Percentiles rank a stretch among this genome's conserved stretches.
Conservation (phyloP, 83 land plant species). For the Picea abies region DNA sequence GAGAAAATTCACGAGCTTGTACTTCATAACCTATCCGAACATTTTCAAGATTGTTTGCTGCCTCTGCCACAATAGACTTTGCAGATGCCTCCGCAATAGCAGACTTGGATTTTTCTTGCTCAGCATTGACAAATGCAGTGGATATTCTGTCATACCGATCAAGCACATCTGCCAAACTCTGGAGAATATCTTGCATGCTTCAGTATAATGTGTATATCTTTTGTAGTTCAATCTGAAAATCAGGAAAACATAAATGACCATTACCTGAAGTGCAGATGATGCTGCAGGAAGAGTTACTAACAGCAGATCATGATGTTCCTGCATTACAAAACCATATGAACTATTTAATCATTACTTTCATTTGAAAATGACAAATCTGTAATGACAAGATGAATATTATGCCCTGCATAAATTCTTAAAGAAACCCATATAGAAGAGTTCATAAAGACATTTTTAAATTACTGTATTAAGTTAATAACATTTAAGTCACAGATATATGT, state of each 20-base stretch:
- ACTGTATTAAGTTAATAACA: neutral
- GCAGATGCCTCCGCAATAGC: constrained; percentile 71
- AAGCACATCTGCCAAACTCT: constrained; percentile 62
- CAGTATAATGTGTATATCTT: neutral
- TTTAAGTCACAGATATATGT: neutral
- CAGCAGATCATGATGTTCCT: constrained; percentile 98
- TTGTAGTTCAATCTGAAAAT: neutral
- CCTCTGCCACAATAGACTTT: constrained; percentile 71
- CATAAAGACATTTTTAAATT: neutral
- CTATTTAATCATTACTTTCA: neutral
- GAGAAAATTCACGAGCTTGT: constrained; percentile 76
- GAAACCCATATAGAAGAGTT: neutral
- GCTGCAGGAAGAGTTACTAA: constrained; percentile 73
- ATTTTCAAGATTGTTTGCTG: constrained; percentile 65
- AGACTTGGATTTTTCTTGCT: constrained; percentile 73
- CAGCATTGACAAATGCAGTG: constrained; percentile 55
- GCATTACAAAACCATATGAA: constrained; percentile 8
- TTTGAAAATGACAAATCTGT: neutral
- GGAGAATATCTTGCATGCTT: constrained; percentile 16
- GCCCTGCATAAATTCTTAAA: neutral
- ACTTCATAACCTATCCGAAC: constrained; percentile 59
- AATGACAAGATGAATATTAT: neutral
- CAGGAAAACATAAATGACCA: neutral
- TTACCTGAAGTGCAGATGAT: constrained; percentile 81
- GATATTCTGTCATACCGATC: constrained; percentile 73